Base-by-base conservation (phyloP, 1,139 yeast species). In the Nematodospora anomalae region DNA sequence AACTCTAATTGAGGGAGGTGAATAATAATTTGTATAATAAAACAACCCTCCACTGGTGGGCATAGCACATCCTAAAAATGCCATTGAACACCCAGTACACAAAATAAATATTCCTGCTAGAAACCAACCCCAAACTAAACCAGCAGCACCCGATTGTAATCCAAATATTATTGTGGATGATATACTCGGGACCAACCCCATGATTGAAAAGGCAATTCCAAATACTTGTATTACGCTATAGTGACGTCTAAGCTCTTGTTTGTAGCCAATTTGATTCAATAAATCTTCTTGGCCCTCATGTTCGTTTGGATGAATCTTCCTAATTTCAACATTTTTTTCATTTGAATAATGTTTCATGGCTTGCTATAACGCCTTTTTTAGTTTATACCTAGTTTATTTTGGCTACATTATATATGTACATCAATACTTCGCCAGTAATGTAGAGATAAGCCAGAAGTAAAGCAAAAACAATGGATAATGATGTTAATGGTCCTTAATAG, bases 41-140 rank as follows among this genome's bases (percentile, higher is more conserved):
- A 79, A 80, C 50, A 81, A 63, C 6, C 87, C 89, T 38, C 88
- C 88, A 14, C 82, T 71, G 3, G 88, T 80, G 34, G 88, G 88
- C 54, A 79, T 75, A 13, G 85, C 74, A 15, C 81, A 73, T 2
- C 83, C 82, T 37, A 80, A 59, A 44, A 80, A 80, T 12, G 85
- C 74, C 67, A 82, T 80, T 9, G 82, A 70, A 40, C 71, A 48
- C n/a, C 87, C 88, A 40, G 77, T 72, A 41, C 71, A 60, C 34
- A 80, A 55, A 43, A 83, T 75, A 44, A 81, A 80, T 36, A 69
- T 44, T 10, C 77, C 76, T 30, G 81, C 75, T 35, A 72, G 64
- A 40, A 80, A 67, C 86, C 88, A 83, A 38, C 88, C 86, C 86
- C 88, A 83, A 15, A 80, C 73, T 21, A 79, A 67, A 4, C 82